phyloP scores from a whole-genome alignment of 331 rosid genomes.

The Erythrophleum ivorense region DNA sequence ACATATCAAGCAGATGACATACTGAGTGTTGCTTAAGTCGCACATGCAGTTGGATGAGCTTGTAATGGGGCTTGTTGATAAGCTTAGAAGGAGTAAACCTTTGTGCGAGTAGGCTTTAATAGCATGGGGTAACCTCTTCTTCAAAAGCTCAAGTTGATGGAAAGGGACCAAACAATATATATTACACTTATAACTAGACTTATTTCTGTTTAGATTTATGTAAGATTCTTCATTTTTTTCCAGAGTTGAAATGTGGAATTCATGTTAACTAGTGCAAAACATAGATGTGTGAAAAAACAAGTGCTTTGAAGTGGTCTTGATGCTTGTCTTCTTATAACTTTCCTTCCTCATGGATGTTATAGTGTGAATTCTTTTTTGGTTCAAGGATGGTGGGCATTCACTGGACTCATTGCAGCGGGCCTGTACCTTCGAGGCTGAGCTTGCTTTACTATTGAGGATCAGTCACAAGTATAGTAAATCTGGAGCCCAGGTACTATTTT shows the following conservation, averaged over 20 bases:
- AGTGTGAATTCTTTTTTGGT: constrained; percentile 23
- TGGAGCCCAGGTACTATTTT: constrained; percentile 87
- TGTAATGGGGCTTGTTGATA: background rate
- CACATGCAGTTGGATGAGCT: background rate
- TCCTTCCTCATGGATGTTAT: constrained; percentile 10
- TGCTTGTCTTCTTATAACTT: constrained; percentile 1
- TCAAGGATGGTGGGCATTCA: constrained; percentile 80
- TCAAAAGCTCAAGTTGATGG: constrained; percentile 10
- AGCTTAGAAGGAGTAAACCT: background rate
- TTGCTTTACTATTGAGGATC: constrained; percentile 77
- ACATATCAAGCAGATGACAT: background rate
- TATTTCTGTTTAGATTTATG: background rate
- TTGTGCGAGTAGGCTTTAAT: background rate
- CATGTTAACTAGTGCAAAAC: constrained; percentile 9
- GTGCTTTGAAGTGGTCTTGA: background rate
- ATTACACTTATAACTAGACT: background rate
- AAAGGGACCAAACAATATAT: background rate
- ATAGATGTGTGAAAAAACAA: background rate
- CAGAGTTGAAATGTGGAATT: background rate
- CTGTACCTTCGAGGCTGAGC: constrained; percentile 87
- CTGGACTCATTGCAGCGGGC: constrained; percentile 85
- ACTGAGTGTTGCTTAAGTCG: background rate
- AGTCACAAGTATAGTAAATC: constrained; percentile 91
- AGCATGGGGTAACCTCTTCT: background rate
- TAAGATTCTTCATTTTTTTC: background rate